A percentile compares a stretch with the other conserved stretches of the same genome.
phyloP scores from a whole-genome alignment of 2,329 filamentous ascomycete species.

The Trichoderma koningii region DNA sequence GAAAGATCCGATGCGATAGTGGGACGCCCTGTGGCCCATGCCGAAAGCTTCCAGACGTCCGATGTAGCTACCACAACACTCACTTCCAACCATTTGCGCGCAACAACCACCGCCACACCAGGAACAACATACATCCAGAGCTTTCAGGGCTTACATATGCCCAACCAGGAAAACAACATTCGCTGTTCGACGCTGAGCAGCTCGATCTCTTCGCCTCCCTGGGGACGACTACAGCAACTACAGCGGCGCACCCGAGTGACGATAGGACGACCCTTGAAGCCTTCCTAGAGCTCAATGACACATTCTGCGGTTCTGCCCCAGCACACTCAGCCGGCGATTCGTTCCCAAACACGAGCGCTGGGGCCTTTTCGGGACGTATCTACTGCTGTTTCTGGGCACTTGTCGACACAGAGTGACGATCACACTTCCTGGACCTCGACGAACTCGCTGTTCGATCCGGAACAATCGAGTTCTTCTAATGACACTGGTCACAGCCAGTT shows the following conservation, averaged over 20 bases:
- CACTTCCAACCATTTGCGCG: background rate
- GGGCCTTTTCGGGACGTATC: background rate
- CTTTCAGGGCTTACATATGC: background rate
- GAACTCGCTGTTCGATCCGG: background rate
- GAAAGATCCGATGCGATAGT: background rate
- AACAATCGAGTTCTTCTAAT: background rate
- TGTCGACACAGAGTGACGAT: background rate
- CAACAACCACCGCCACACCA: background rate
- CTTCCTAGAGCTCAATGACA: background rate
- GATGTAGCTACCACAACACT: background rate
- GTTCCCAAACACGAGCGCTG: background rate
- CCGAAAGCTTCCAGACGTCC: background rate
- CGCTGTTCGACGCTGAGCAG: background rate
- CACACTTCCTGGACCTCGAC: background rate
- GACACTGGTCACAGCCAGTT: background rate
- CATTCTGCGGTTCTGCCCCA: background rate
- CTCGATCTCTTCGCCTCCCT: background rate
- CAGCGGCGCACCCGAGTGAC: background rate
- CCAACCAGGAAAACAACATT: background rate
- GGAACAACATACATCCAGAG: background rate
- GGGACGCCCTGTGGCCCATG: constrained; percentile 1
- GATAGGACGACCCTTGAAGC: background rate
- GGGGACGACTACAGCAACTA: background rate
- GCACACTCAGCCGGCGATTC: background rate
- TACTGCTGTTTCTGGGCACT: background rate